A percentile compares a stretch with the other conserved stretches of the same genome.
phyloP scores from a whole-genome alignment of 2,329 filamentous ascomycete genomes.

The Scedosporium boydii region DNA sequence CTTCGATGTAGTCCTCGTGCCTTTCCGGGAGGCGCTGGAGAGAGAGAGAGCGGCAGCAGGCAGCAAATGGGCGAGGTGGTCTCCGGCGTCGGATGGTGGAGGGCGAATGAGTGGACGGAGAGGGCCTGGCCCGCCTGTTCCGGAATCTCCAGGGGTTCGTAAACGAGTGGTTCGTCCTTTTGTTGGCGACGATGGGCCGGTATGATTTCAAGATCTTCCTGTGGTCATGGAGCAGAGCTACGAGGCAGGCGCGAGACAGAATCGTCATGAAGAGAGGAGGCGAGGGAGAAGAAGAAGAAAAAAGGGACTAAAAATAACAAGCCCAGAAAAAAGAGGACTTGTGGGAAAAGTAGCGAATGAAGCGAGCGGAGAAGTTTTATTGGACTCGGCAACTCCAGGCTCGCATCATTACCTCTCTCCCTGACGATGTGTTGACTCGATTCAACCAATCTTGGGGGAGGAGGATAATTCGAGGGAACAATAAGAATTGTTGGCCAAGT shows the following conservation, averaged over 20 bases:
- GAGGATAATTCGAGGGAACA: neutral
- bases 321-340: neutral
- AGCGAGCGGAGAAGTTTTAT: neutral
- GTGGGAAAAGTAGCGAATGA: neutral
- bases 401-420: conserved; percentile 1
- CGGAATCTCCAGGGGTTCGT: conserved; percentile 25
- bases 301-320: neutral
- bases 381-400: neutral
- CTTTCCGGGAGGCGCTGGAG: conserved; percentile 2
- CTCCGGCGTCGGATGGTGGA: conserved; percentile 11
- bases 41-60: conserved; percentile 5
- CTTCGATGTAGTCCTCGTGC: neutral
- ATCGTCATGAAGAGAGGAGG: conserved; percentile 1
- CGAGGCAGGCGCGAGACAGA: conserved; percentile 21
- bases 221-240: conserved; percentile 34
- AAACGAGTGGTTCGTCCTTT: conserved; percentile 24
- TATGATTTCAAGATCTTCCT: conserved; percentile 28
- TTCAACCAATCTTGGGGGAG: conserved; percentile 2
- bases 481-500: neutral
- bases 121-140: conserved; percentile 25
- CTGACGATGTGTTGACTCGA: neutral
- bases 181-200: conserved; percentile 33
- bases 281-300: neutral
- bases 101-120: conserved; percentile 26
- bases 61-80: neutral